Evolutionary conservation across 83 land plant genomes (phyloP).

Genomic region (Larix sibirica): DNA sequence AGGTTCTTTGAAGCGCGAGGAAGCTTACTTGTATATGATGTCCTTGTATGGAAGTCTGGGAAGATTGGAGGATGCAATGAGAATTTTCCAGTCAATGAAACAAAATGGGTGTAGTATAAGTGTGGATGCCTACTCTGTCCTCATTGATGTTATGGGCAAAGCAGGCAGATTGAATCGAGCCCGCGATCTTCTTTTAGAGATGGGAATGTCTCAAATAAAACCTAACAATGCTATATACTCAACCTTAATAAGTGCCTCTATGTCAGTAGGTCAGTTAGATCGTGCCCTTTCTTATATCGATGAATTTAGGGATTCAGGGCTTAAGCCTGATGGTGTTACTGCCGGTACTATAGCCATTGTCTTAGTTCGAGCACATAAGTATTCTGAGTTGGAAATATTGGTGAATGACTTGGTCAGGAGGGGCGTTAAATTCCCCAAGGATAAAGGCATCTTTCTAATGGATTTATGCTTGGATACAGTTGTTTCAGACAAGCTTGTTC

Average conservation of each 20-base stretch:
- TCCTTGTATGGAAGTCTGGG: constrained; percentile 6
- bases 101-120: background rate
- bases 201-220: background rate
- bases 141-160: background rate
- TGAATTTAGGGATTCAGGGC: constrained; percentile 3
- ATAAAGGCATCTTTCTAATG: constrained; percentile 10
- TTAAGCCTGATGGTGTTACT: background rate
- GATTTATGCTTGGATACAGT: constrained; percentile 5
- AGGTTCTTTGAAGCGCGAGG: background rate
- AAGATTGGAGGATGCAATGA: constrained; percentile 1
- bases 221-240: constrained; percentile 9
- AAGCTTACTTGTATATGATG: constrained; percentile 15
- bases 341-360: constrained; percentile 1
- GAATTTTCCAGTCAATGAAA: background rate
- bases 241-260: background rate
- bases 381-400: background rate
- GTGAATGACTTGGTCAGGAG: background rate
- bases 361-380: constrained; percentile 8
- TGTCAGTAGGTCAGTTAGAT: constrained; percentile 7
- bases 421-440: background rate
- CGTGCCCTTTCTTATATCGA: constrained; percentile 5
- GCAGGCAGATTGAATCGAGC: constrained; percentile 9
- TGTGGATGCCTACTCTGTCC: constrained; percentile 6
- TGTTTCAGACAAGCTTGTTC: constrained; percentile 1
- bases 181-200: constrained; percentile 7